Percentiles rank a stretch among this genome's conserved stretches.
Conservation (phyloP, 441 rosid species). For the Populus hybrid region DNA sequence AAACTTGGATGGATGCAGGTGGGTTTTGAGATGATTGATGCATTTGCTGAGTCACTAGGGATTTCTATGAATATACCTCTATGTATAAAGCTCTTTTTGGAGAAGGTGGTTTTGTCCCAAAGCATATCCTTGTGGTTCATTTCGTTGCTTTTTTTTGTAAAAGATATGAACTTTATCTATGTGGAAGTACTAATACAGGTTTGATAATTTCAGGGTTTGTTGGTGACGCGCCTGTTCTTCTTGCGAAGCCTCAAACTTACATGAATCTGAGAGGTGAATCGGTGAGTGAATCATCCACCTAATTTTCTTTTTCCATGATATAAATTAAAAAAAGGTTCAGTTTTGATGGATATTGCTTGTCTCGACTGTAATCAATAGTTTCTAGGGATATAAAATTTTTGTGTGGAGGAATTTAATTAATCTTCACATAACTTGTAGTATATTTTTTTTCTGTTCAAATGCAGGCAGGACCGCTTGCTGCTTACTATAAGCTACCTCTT, state of each 20-base stretch:
- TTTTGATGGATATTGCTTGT: background rate
- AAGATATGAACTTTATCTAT: background rate
- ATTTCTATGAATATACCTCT: constrained; percentile 46
- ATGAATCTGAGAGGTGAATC: constrained; percentile 98
- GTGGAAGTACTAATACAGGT: background rate
- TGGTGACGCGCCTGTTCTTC: constrained; percentile 58
- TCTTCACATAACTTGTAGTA: background rate
- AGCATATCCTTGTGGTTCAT: background rate
- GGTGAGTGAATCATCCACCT: constrained; percentile 31
- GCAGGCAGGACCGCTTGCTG: constrained; percentile 87
- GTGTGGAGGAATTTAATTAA: background rate
- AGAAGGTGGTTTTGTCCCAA: constrained; percentile 45
- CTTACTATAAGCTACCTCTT: constrained; percentile 86
- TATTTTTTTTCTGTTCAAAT: constrained; percentile 18
- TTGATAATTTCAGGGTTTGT: constrained; percentile 51
- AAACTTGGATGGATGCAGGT: constrained; percentile 42
- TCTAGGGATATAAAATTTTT: background rate
- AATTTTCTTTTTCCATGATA: background rate
- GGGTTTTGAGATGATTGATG: constrained; percentile 78
- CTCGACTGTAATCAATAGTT: no score
- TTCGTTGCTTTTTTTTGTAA: background rate
- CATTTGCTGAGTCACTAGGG: constrained; percentile 62
- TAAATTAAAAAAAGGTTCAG: background rate
- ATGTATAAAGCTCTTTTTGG: constrained; percentile 74
- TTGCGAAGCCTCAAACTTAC: constrained; percentile 91